Evolutionary conservation across 352 stramenopile species (phyloP), one percentile per base, ranked within the genome.

Genomic region (Peronospora belbahrii): DNA sequence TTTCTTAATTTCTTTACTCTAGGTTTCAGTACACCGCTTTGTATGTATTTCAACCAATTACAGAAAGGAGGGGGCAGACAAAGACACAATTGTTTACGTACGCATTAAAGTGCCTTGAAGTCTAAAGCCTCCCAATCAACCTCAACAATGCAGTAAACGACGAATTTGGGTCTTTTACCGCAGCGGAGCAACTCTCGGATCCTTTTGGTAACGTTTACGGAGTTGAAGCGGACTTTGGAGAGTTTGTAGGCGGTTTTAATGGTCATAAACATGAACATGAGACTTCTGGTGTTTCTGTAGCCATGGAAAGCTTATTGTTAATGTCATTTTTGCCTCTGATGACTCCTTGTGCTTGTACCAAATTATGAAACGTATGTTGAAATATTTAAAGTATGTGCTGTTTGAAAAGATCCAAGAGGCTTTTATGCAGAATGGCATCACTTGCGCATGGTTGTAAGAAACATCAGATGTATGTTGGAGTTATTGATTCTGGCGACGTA

Each of bases 301-400:
- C 33, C 33, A 11, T 15, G 2, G 30, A 48, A 0, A 49, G 28
- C 2, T 67, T 56, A 5, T 65, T 56, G 7, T 35, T 77, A 11
- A 52, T 80, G 44, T 58, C 51, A 6, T 77, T 80, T 42, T 77
- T 63, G 8, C 65, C 68, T 31, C n/a, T 71, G 8, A 55, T 28
- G 10, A 22, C 32, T 14, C 44, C 52, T n/a, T n/a, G n/a, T n/a
- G n/a, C n/a, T n/a, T n/a, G n/a, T n/a, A n/a, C n/a, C n/a, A n/a
- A n/a, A n/a, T n/a, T n/a, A 52, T 47, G 11, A 38, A 40, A 14
- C 50, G 43, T 39, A 51, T 56, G n/a, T 69, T 56, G 0, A 80
- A 83, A 45, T 82, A 88, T 57, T 57, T 86, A 25, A 88, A 85
- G 38, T 88, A 85, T 50, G 76, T 84, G 13, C 22, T 90, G 33